Conservation (phyloP, 176 grass and related monocot genomes). For the Zea mays region DNA sequence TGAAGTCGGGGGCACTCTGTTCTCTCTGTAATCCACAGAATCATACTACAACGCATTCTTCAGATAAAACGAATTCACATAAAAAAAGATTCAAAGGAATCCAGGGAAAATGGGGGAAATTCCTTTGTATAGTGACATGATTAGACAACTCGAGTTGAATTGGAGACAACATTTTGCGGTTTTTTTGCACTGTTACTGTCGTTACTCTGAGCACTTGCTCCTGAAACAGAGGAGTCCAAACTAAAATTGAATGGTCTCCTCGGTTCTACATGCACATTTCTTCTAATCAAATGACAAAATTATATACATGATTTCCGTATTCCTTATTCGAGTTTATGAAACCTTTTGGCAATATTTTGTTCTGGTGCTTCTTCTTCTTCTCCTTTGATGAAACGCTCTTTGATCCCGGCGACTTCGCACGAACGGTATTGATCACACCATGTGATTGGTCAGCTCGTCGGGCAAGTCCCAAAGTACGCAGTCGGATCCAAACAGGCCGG, state of each 20-base stretch:
- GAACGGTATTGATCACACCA: slow-evolving; percentile 22
- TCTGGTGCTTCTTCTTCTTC: not conserved
- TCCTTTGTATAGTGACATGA: not conserved
- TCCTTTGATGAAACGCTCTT: not conserved
- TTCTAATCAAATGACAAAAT: not conserved
- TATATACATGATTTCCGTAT: not conserved
- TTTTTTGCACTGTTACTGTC: not conserved
- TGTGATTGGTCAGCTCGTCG: slow-evolving; percentile 70
- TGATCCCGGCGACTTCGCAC: not conserved
- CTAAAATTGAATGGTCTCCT: not conserved
- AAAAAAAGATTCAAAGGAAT: not conserved
- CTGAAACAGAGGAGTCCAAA: not conserved
- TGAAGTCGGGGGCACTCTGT: not conserved
- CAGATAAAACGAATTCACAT: not conserved
- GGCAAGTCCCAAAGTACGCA: slow-evolving; percentile 88
- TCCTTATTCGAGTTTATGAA: not conserved
- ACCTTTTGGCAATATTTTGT: not conserved
- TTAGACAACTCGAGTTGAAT: not conserved
- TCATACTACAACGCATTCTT: not conserved
- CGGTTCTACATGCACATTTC: not conserved
- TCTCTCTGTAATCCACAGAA: not conserved
- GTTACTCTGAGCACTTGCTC: not conserved
- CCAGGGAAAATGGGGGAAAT: too few relatives aligned
- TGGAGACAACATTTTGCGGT: not conserved
- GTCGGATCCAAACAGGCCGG: slow-evolving; percentile 61